phyloP scores from a whole-genome alignment of 2,329 filamentous ascomycete species.

The Cladorrhinum sp. region DNA sequence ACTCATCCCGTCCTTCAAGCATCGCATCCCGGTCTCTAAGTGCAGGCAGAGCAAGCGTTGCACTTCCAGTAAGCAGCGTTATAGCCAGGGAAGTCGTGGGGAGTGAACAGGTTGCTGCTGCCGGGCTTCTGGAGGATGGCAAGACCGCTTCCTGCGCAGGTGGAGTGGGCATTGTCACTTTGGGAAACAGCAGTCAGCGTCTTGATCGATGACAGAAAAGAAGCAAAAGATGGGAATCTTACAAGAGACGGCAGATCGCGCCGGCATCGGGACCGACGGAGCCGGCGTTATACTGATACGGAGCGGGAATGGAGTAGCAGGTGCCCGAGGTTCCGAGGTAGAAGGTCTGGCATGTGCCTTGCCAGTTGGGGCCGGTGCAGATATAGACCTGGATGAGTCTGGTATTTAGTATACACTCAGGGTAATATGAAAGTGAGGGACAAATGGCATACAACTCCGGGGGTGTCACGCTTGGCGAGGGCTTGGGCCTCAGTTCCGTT shows the following conservation, averaged over 20 bases:
- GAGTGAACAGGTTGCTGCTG: neutral
- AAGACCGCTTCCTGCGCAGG: neutral
- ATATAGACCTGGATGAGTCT: neutral
- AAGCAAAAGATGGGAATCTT: neutral
- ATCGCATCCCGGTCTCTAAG: neutral
- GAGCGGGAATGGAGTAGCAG: neutral
- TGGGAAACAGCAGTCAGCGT: neutral
- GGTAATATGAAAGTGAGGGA: too few species aligned
- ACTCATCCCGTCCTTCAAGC: too few species aligned
- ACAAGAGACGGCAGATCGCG: constrained; percentile 1
- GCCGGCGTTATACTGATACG: neutral
- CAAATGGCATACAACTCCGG: too few species aligned
- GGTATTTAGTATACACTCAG: too few species aligned
- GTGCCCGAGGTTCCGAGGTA: neutral
- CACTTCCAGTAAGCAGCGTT: neutral
- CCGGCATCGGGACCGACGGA: neutral
- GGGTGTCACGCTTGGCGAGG: neutral
- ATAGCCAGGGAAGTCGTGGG: neutral
- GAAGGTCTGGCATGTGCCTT: neutral
- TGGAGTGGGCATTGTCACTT: neutral
- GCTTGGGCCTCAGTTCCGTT: neutral
- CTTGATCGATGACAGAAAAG: too few species aligned
- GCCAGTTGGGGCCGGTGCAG: neutral
- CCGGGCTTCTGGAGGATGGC: neutral
- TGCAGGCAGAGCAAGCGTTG: neutral